These are phyloP conservation scores for Tolypocladium capitatum DNA, from an alignment of 2,329 filamentous ascomycete species.

Conservation along the genomic window DNA sequence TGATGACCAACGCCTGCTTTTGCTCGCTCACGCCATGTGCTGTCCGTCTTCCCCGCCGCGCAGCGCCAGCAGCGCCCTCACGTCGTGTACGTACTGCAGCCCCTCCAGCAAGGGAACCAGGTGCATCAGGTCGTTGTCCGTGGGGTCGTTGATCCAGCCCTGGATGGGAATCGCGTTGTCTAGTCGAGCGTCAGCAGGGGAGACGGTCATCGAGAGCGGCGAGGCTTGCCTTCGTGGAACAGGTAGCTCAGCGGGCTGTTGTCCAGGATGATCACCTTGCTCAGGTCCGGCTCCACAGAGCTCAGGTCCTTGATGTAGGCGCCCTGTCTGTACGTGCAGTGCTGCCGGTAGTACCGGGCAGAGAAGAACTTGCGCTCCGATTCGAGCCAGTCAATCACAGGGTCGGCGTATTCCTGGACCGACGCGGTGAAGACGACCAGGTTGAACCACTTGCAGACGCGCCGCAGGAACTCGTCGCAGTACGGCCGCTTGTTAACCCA, in stretches of 20 bases:
- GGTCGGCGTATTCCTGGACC: constrained; percentile 96
- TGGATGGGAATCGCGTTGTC: constrained; percentile 99
- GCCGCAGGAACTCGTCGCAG: constrained; percentile 87
- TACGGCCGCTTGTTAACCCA: constrained; percentile 97
- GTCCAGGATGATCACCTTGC: constrained; percentile 97
- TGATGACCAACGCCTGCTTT: constrained; percentile 1
- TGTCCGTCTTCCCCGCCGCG: constrained; percentile 71
- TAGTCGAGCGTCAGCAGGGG: constrained; percentile 22
- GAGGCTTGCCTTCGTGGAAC: constrained; percentile 78
- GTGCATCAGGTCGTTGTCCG: constrained; percentile 88
- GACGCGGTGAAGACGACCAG: constrained; percentile 93
- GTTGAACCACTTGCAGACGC: constrained; percentile 97
- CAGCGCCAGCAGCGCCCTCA: constrained; percentile 77
- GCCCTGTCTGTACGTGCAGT: constrained; percentile 90
- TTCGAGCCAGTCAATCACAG: constrained; percentile 97
- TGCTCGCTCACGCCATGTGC: constrained; percentile 28
- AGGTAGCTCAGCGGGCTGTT: constrained; percentile 97
- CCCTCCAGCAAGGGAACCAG: constrained; percentile 86
- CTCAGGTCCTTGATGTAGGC: constrained; percentile 98
- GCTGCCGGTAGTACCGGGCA: constrained; percentile 86
- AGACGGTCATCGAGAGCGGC: neutral
- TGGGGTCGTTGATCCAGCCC: constrained; percentile 98
- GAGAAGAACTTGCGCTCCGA: constrained; percentile 94
- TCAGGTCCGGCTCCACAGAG: constrained; percentile 89
- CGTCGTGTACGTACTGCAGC: constrained; percentile 91